Evolutionary conservation across 139 green algal genomes (phyloP).

Genomic region (Tetradesmus lagerheimii): DNA sequence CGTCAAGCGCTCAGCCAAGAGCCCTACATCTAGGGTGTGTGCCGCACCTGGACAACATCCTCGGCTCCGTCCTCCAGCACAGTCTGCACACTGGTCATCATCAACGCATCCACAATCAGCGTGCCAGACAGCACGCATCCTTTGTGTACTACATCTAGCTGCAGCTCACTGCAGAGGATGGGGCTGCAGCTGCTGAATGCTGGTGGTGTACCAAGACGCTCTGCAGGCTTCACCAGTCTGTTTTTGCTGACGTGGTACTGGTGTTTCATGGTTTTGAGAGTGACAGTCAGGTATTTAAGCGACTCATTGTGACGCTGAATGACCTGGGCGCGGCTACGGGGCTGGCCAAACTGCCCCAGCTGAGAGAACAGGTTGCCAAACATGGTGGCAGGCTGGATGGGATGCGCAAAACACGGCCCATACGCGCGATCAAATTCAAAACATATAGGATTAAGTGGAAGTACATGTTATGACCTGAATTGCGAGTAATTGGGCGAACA

Average conservation of each 20-base stretch:
- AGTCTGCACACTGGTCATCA: slow-evolving; percentile 33
- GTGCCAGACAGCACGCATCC: slow-evolving; percentile 42
- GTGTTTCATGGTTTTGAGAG: neutral
- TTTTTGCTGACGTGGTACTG: neutral
- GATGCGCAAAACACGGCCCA: too few species aligned
- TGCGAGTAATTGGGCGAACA: neutral
- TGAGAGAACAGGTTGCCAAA: neutral
- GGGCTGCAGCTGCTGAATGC: neutral
- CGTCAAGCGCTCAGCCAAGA: too few species aligned
- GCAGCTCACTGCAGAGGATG: slow-evolving; percentile 23
- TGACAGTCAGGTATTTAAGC: neutral
- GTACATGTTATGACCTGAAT: too few species aligned
- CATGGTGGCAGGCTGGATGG: neutral
- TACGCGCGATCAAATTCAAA: too few species aligned
- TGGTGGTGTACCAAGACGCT: slow-evolving; percentile 9
- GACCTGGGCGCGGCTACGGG: neutral
- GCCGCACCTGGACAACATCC: slow-evolving; percentile 43
- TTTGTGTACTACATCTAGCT: slow-evolving; percentile 37
- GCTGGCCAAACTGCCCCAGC: neutral
- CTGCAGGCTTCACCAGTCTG: slow-evolving; percentile 36
- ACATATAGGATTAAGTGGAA: too few species aligned
- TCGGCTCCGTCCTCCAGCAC: slow-evolving; percentile 53
- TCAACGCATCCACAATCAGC: slow-evolving; percentile 36
- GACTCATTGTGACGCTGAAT: neutral
- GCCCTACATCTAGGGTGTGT: too few species aligned